Evolutionary conservation across 768 basidiomycete species (phyloP).

Genomic region (Leccinum aurantiacum): DNA sequence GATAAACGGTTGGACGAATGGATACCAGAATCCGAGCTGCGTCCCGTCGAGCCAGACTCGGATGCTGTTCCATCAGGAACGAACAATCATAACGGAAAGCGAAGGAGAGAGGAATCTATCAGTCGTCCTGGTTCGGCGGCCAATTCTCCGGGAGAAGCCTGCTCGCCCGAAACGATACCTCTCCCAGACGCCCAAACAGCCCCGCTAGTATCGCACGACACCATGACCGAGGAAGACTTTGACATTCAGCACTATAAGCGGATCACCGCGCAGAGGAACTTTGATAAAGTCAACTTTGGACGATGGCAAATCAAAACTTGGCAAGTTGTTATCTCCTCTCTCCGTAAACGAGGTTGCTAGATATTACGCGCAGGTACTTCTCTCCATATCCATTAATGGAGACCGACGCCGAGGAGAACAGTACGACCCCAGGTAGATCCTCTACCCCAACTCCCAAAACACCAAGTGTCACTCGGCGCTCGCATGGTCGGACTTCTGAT

Average conservation of each 20-base stretch:
- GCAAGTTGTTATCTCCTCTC: slow-evolving; percentile 39
- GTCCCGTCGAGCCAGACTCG: slow-evolving; percentile 26
- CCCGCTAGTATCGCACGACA: slow-evolving; percentile 25
- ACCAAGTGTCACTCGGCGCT: slow-evolving; percentile 53
- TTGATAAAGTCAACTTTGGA: slow-evolving; percentile 84
- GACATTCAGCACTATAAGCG: slow-evolving; percentile 68
- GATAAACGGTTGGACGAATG: slow-evolving; percentile 80
- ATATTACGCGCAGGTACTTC: slow-evolving; percentile 65
- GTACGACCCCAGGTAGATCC: slow-evolving; percentile 23
- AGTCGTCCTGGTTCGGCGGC: slow-evolving; percentile 19
- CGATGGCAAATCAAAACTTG: slow-evolving; percentile 87
- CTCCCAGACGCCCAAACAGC: slow-evolving; percentile 14
- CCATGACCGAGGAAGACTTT: slow-evolving; percentile 67
- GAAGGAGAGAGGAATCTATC: slow-evolving; percentile 25
- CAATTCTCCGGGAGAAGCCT: slow-evolving; percentile 21
- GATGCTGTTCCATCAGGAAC: slow-evolving; percentile 18
- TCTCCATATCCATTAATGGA: slow-evolving; percentile 87
- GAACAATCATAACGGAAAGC: slow-evolving; percentile 38
- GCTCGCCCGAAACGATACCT: slow-evolving; percentile 17
- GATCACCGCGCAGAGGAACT: slow-evolving; percentile 72
- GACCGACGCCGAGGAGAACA: slow-evolving; percentile 55
- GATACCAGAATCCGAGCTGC: slow-evolving; percentile 49
- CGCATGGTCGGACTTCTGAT: slow-evolving; percentile 75
- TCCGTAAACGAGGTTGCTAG: not conserved
- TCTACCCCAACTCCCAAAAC: slow-evolving; percentile 39